Conservation (phyloP, 31 red algal genomes). For the Porphyra umbilicalis region DNA sequence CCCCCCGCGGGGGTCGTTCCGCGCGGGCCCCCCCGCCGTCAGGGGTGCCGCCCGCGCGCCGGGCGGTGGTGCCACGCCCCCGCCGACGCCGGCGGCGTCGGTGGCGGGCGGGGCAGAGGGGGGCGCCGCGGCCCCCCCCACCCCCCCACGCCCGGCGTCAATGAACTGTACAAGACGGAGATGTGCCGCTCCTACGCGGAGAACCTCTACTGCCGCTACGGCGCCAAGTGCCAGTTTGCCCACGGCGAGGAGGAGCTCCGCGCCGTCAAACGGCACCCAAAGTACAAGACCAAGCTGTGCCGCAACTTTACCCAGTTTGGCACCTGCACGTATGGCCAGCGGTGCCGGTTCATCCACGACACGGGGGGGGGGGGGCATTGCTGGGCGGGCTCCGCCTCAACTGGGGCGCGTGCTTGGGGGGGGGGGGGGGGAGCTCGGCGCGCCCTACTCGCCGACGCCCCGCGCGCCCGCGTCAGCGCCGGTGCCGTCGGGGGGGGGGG, state of each 20-base stretch:
- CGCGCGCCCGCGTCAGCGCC: not conserved
- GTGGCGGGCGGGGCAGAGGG: no score
- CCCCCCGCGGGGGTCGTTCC: no score
- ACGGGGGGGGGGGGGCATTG: not conserved
- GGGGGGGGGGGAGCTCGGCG: not conserved
- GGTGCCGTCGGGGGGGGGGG: not conserved
- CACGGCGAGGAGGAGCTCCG: conserved; percentile 73
- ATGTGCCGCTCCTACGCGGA: conserved; percentile 63
- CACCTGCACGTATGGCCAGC: conserved; percentile 41
- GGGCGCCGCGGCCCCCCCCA: not conserved
- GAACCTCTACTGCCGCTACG: conserved; percentile 66
- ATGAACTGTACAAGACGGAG: conserved; percentile 83
- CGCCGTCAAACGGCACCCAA: conserved; percentile 40
- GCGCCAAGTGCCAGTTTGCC: conserved; percentile 73
- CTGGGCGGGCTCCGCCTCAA: not conserved
- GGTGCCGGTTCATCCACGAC: conserved; percentile 66
- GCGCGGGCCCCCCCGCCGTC: no score
- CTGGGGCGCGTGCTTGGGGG: not conserved
- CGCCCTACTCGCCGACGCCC: not conserved
- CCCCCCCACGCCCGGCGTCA: conserved; percentile 14
- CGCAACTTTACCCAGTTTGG: conserved; percentile 48
- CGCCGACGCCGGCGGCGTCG: not conserved
- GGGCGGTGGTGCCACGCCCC: not conserved
- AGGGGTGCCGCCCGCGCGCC: no score
- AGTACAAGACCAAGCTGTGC: conserved; percentile 83